phyloP scores from a whole-genome alignment of 2,329 filamentous ascomycete genomes.

The Parascedosporium putredinis region DNA sequence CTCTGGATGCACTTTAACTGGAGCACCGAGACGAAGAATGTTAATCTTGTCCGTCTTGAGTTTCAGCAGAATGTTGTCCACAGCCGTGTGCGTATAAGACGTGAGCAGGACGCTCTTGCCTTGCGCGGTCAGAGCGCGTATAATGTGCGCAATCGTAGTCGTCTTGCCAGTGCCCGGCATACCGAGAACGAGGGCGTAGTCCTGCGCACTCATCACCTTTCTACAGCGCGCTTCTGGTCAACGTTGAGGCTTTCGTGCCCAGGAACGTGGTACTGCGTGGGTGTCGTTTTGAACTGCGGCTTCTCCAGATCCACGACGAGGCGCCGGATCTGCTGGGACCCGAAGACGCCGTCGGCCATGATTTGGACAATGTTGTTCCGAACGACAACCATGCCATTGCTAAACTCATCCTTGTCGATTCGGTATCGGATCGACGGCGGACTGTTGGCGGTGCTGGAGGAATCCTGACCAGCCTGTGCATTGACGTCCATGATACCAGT shows the following conservation, averaged over 20 bases:
- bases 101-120: slow-evolving; percentile 89
- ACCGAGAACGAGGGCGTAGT: slow-evolving; percentile 93
- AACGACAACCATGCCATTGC: slow-evolving; percentile 91
- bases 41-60: slow-evolving; percentile 67
- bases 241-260: slow-evolving; percentile 61
- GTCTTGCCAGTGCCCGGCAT: slow-evolving; percentile 99
- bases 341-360: slow-evolving; percentile 70
- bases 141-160: slow-evolving; percentile 95
- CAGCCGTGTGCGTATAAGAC: slow-evolving; percentile 93
- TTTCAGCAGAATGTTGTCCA: slow-evolving; percentile 96
- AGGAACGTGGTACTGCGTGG: slow-evolving; percentile 47
- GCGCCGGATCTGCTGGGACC: slow-evolving; percentile 60
- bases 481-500: slow-evolving; percentile 82
- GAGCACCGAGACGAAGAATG: slow-evolving; percentile 74
- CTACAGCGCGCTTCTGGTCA: slow-evolving; percentile 76
- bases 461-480: slow-evolving; percentile 11
- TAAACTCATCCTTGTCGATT: slow-evolving; percentile 96
- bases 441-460: slow-evolving; percentile 16
- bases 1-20: slow-evolving; percentile 77
- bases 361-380: slow-evolving; percentile 88
- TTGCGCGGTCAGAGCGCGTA: slow-evolving; percentile 76
- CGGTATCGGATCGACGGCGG: slow-evolving; percentile 54
- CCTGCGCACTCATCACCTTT: slow-evolving; percentile 93
- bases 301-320: slow-evolving; percentile 68
- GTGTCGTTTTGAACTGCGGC: slow-evolving; percentile 60